Evolutionary conservation across 805 yeast genomes (phyloP).

Genomic region (Yarrowia osloensis): DNA sequence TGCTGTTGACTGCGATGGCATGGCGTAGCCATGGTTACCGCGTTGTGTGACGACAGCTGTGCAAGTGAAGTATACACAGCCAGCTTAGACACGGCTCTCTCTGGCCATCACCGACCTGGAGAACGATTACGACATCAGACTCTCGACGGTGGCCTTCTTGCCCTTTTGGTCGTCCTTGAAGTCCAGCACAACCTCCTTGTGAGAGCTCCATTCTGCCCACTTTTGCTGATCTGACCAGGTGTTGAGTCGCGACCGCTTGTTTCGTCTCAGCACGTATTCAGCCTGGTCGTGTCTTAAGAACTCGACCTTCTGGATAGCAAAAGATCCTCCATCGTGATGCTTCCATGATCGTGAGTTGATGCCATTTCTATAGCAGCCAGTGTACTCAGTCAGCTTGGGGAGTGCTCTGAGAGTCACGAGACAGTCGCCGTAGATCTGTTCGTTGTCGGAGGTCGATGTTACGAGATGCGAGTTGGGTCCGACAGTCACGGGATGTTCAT

Average conservation of each 20-base stretch:
- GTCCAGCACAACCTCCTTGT: conserved; percentile 26
- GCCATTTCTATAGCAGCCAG: conserved; percentile 67
- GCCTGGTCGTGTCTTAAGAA: conserved; percentile 42
- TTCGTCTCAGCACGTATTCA: conserved; percentile 39
- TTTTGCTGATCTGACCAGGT: conserved; percentile 40
- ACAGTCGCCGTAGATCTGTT: conserved; percentile 37
- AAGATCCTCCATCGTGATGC: conserved; percentile 78
- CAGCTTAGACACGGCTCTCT: no score
- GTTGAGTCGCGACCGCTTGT: conserved; percentile 39
- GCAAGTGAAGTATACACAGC: background rate
- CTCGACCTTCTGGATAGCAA: conserved; percentile 58
- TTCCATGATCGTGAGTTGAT: conserved; percentile 77
- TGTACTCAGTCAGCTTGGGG: conserved; percentile 67
- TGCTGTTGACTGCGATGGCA: no score
- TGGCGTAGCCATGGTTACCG: no score
- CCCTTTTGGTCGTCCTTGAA: conserved; percentile 24
- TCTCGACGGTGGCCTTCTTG: conserved; percentile 1
- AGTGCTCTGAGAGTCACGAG: conserved; percentile 61
- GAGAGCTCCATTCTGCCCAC: conserved; percentile 25
- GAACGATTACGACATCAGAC: background rate
- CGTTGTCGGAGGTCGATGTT: background rate
- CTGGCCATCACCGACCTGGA: no score
- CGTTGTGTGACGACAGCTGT: background rate
- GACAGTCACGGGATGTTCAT: conserved; percentile 16
- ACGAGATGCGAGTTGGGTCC: conserved; percentile 28